Conservation (phyloP, 73 alveolate species). For the Paraurostyla sp. region DNA sequence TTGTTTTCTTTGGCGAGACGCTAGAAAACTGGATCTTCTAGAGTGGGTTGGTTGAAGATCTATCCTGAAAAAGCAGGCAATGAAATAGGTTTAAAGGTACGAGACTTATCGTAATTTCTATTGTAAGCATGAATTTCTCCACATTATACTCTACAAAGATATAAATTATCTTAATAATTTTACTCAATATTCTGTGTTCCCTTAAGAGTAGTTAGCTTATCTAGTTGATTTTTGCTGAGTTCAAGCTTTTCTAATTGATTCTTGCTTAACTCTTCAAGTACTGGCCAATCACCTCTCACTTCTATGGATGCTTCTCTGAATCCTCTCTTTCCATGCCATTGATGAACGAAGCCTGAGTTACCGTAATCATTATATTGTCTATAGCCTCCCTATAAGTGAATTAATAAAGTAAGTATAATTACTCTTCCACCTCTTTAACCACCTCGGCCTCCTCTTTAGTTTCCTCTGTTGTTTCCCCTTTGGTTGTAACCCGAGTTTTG, state of each 20-base stretch:
- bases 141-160: background rate
- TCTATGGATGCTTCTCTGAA: conserved; percentile 42
- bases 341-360: conserved; percentile 47
- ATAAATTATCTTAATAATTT: no score
- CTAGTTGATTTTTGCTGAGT: background rate
- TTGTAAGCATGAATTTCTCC: conserved; percentile 41
- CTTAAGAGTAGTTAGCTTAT: no score
- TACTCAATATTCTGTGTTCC: no score
- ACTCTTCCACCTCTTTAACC: conserved; percentile 26
- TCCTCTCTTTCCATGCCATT: conserved; percentile 41
- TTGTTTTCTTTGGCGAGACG: conserved; percentile 32
- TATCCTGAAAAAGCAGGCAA: background rate
- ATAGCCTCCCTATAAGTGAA: background rate
- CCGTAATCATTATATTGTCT: background rate
- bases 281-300: conserved; percentile 61
- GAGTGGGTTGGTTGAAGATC: conserved; percentile 3
- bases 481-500: background rate
- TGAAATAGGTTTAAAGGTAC: background rate
- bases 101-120: conserved; percentile 26
- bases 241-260: conserved; percentile 49
- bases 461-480: background rate
- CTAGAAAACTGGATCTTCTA: conserved; percentile 42
- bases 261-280: conserved; percentile 24
- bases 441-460: conserved; percentile 26
- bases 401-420: background rate